These are phyloP conservation scores for Fusarium domesticum DNA, from an alignment of 2,329 filamentous ascomycete genomes.

Conservation along the genomic window DNA sequence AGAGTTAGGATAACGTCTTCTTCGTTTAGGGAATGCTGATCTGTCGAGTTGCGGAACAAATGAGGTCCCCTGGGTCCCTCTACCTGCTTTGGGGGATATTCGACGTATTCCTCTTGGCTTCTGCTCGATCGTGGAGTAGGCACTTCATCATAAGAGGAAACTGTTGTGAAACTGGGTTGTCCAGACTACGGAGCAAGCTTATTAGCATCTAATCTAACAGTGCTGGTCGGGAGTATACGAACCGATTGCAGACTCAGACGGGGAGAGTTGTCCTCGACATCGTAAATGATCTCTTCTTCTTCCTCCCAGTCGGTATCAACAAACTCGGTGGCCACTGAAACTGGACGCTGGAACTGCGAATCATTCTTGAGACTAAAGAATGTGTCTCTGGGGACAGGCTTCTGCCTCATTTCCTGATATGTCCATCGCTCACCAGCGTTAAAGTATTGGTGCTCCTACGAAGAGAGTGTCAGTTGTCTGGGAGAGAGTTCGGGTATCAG, in stretches of 20 bases:
- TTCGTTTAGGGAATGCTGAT: slow-evolving; percentile 37
- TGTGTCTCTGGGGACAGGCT: slow-evolving; percentile 49
- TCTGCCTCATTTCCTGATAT: slow-evolving; percentile 53
- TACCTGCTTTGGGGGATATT: slow-evolving; percentile 61
- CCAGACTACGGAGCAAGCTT: slow-evolving; percentile 50
- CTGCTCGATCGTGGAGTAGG: slow-evolving; percentile 70
- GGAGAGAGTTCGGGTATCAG: slow-evolving; percentile 3
- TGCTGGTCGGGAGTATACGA: slow-evolving; percentile 36
- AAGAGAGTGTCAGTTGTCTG: neutral
- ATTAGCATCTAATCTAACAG: slow-evolving; percentile 11
- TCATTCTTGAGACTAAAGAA: slow-evolving; percentile 59
- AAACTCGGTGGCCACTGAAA: slow-evolving; percentile 72
- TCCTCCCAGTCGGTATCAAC: slow-evolving; percentile 75
- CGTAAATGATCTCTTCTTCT: slow-evolving; percentile 59
- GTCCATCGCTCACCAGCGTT: slow-evolving; percentile 38
- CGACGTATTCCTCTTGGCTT: slow-evolving; percentile 59
- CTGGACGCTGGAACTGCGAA: slow-evolving; percentile 51
- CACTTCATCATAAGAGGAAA: slow-evolving; percentile 82
- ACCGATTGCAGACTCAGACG: slow-evolving; percentile 70
- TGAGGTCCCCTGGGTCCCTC: slow-evolving; percentile 83
- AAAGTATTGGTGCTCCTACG: slow-evolving; percentile 37
- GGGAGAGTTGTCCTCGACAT: slow-evolving; percentile 63
- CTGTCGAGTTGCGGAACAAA: slow-evolving; percentile 72
- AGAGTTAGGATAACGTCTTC: slow-evolving; percentile 60
- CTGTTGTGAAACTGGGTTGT: slow-evolving; percentile 76